phyloP scores from a whole-genome alignment of 106 monocot species.

The Acorus calamus region DNA sequence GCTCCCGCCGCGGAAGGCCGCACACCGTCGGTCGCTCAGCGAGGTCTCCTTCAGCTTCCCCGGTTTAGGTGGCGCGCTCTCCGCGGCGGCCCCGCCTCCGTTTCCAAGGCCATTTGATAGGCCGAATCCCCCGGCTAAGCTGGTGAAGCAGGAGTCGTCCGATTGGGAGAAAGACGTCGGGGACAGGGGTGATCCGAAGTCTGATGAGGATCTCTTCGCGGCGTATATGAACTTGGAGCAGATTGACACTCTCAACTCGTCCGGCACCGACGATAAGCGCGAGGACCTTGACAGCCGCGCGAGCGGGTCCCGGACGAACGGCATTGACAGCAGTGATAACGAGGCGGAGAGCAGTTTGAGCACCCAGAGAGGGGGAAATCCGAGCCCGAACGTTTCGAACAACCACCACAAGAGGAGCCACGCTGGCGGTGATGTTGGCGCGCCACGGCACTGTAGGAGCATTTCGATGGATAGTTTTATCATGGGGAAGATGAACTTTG shows the following conservation, averaged over 20 bases:
- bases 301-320: slow-evolving; percentile 68
- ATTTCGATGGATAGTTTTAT: slow-evolving; percentile 72
- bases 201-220: slow-evolving; percentile 60
- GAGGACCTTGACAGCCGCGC: slow-evolving; percentile 62
- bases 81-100: neutral
- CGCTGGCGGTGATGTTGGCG: slow-evolving; percentile 15
- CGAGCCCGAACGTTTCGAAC: slow-evolving; percentile 9
- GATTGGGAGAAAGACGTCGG: slow-evolving; percentile 34
- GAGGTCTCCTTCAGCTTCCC: slow-evolving; percentile 59
- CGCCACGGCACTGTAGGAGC: slow-evolving; percentile 42
- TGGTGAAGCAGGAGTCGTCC: slow-evolving; percentile 38
- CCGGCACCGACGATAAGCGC: slow-evolving; percentile 59
- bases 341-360: slow-evolving; percentile 73
- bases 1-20: slow-evolving; percentile 51
- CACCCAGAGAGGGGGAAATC: neutral
- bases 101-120: slow-evolving; percentile 1
- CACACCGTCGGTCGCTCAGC: slow-evolving; percentile 67
- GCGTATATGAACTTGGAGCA: slow-evolving; percentile 80
- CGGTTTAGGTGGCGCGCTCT: neutral
- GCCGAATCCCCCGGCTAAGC: slow-evolving; percentile 3
- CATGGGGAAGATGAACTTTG: slow-evolving; percentile 67
- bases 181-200: slow-evolving; percentile 17
- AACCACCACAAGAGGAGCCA: slow-evolving; percentile 50
- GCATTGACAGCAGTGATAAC: slow-evolving; percentile 72
- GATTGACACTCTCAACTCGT: slow-evolving; percentile 66